phyloP scores from a whole-genome alignment of 345 rosid genomes.

The Salix viminalis region DNA sequence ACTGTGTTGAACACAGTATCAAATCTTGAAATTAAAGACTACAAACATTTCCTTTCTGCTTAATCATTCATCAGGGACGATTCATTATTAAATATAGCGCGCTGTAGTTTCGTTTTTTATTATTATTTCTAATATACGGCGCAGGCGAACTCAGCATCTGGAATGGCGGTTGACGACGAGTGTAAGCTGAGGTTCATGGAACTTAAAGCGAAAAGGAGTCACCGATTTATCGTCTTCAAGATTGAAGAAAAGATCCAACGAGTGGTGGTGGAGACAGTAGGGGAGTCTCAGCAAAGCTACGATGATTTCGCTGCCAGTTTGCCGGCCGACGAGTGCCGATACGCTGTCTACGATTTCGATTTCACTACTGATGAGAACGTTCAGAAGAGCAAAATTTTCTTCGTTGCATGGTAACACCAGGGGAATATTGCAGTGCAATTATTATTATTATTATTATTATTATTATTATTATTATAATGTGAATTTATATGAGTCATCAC shows the following conservation, averaged over 20 bases:
- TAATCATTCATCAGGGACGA: not conserved
- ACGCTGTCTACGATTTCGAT: constrained; percentile 29
- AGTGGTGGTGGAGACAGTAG: constrained; percentile 19
- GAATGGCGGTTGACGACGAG: constrained; percentile 29
- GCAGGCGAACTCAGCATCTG: constrained; percentile 18
- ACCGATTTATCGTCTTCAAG: constrained; percentile 28
- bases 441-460: not conserved
- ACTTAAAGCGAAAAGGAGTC: constrained; percentile 22
- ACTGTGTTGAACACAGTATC: not conserved
- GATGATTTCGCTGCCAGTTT: constrained; percentile 20
- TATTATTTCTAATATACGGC: not conserved
- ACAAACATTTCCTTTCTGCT: not conserved
- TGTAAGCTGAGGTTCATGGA: constrained; percentile 25
- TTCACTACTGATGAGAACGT: constrained; percentile 25
- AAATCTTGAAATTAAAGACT: not conserved
- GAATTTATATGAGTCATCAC: not conserved
- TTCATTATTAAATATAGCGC: not conserved
- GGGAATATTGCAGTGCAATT: not conserved
- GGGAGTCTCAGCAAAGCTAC: constrained; percentile 4
- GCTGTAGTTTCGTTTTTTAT: not conserved
- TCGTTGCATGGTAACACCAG: constrained; percentile 21
- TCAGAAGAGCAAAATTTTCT: constrained; percentile 27
- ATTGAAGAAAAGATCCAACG: constrained; percentile 20
- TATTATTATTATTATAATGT: not conserved
- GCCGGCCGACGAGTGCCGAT: constrained; percentile 27